A percentile compares a stretch with the other conserved stretches of the same genome.
These are phyloP conservation scores for Saccharomyces paradoxus DNA, from an alignment of 805 yeast genomes.

Conservation along the genomic window DNA sequence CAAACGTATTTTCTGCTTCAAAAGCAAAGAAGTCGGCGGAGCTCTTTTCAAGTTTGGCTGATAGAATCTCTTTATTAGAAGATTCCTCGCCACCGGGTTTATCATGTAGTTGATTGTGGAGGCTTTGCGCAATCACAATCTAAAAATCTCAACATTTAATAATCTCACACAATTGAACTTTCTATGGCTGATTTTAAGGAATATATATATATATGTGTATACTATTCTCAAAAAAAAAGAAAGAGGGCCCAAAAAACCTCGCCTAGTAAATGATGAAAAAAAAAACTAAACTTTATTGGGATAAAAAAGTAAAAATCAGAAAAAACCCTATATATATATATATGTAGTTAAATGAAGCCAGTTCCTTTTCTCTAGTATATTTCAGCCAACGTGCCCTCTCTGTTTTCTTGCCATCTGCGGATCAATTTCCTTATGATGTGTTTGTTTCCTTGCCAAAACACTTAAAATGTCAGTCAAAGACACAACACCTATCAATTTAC, in stretches of 20 bases:
- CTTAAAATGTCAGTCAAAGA: conserved; percentile 84
- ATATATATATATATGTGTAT: not conserved
- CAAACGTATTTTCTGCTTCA: conserved; percentile 13
- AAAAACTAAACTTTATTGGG: not conserved
- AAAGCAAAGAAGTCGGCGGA: conserved; percentile 13
- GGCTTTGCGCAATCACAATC: not conserved
- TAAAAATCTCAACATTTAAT: not conserved
- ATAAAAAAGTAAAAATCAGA: not conserved
- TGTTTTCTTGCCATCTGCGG: conserved; percentile 84
- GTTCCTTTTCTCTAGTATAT: not conserved
- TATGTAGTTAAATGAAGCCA: not conserved
- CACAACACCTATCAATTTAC: conserved; percentile 81
- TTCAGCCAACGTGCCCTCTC: conserved; percentile 48
- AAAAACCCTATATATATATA: not conserved
- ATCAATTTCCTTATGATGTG: conserved; percentile 67
- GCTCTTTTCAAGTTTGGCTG: not conserved
- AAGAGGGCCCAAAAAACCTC: not conserved
- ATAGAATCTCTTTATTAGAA: not conserved
- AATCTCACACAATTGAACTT: not conserved
- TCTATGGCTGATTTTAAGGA: not conserved
- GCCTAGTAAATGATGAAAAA: not conserved
- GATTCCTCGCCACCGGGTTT: not conserved
- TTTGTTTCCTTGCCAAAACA: conserved; percentile 53
- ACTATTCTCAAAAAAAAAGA: not conserved
- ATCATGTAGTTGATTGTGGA: not conserved